Conservation (phyloP, 495 filamentous ascomycete species). For the Neurospora hispaniola region DNA sequence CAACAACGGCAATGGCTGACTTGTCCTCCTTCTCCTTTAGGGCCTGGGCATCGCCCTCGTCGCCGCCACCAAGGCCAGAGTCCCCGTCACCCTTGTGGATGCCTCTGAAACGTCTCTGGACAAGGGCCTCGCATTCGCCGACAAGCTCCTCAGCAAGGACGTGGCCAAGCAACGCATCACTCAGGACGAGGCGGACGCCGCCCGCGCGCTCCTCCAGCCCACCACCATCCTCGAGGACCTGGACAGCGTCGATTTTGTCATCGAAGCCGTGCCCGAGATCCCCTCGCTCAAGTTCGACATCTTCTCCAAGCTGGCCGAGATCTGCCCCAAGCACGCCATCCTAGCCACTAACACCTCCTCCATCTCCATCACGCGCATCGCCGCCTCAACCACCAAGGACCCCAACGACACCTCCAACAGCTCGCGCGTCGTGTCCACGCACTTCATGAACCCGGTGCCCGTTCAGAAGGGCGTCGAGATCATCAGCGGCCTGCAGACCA, state of each 20-base stretch:
- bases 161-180: constrained; percentile 75
- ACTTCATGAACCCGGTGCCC: constrained; percentile 99
- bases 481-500: constrained; percentile 88
- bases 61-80: constrained; percentile 71
- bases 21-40: constrained; percentile 32
- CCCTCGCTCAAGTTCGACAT: constrained; percentile 76
- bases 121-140: constrained; percentile 90
- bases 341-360: constrained; percentile 96
- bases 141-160: constrained; percentile 88
- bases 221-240: constrained; percentile 70
- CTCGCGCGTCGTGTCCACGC: constrained; percentile 85
- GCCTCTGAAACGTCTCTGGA: constrained; percentile 76
- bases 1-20: not conserved
- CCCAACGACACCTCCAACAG: constrained; percentile 70
- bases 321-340: constrained; percentile 78
- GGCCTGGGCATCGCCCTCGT: constrained; percentile 94
- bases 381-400: constrained; percentile 58
- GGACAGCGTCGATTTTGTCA: constrained; percentile 85
- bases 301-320: constrained; percentile 72
- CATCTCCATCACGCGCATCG: constrained; percentile 94
- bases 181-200: constrained; percentile 60
- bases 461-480: constrained; percentile 97
- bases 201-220: constrained; percentile 54
- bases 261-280: constrained; percentile 96
- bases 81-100: constrained; percentile 84